Evolutionary conservation across 1,284 basidiomycete genomes (phyloP).

Genomic region (Leucoagaricus sp.): DNA sequence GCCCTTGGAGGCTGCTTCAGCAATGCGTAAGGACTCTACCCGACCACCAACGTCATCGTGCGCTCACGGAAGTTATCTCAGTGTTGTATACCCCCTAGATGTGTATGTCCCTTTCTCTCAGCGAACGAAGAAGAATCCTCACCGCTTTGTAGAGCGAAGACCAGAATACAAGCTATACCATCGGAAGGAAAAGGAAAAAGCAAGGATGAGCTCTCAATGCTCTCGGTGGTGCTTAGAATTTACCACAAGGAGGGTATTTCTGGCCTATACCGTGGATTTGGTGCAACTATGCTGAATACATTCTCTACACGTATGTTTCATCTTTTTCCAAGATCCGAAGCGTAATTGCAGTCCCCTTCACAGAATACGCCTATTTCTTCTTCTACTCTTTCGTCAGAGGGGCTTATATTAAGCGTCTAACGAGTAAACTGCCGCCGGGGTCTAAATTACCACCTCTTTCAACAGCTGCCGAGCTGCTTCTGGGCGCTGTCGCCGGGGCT

Average conservation of each 20-base stretch:
- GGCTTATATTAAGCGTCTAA: conserved; percentile 75
- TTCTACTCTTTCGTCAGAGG: conserved; percentile 93
- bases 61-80: conserved; percentile 30
- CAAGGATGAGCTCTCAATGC: conserved; percentile 61
- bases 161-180: conserved; percentile 84
- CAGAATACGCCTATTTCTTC: conserved; percentile 99
- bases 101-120: conserved; percentile 57
- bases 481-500: conserved; percentile 92
- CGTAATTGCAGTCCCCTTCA: conserved; percentile 8
- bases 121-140: conserved; percentile 12
- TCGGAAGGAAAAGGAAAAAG: conserved; percentile 47
- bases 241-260: conserved; percentile 77
- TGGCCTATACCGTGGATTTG: conserved; percentile 92
- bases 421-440: conserved; percentile 55
- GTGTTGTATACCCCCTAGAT: conserved; percentile 95
- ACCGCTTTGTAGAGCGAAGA: conserved; percentile 74
- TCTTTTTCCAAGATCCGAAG: conserved; percentile 2
- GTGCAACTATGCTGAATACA: conserved; percentile 98
- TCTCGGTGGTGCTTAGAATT: conserved; percentile 68
- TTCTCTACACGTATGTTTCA: conserved; percentile 87
- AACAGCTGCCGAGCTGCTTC: conserved; percentile 80
- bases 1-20: conserved; percentile 94
- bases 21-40: conserved; percentile 72
- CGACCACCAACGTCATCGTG: not conserved
- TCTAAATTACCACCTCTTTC: conserved; percentile 63